Base-by-base conservation (phyloP, 345 rosid species). In the Boechera divaricarpa region DNA sequence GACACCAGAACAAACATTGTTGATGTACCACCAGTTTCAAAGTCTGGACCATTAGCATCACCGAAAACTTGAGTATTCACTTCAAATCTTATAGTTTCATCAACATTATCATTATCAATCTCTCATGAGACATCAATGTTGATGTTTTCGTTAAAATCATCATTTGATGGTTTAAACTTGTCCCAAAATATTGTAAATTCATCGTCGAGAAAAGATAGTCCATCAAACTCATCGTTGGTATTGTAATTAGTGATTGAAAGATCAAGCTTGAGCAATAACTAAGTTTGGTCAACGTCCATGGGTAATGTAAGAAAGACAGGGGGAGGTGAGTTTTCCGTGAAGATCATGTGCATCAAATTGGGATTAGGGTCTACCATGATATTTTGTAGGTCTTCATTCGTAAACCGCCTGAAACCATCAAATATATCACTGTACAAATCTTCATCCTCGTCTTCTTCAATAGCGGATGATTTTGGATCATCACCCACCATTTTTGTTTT, bases 1-100 rank as follows among this genome's bases (percentile, higher is more conserved):
- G 79, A 53, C 57, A 44, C 29, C 28, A 41, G 59, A 13, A 16
- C 38, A 35, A 9, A 42, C 24, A 5, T 13, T 4, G 58, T 49
- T 3, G 79, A 67, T 67, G 68, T 3, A 55, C 68, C 45, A 60
- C 68, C 62, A 11, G 9, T 51, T 67, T 75, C 68, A 31, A 67
- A 49, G 21, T 58, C 28, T 2, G 3, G 7, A 48, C 60, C 49
- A n/a, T 28, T 45, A 8, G 5, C 18, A 36, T 51, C 60, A n/a
- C 18, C 51, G 13, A 69, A 69, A 42, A 69, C 70, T 4, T 32
- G 56, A 52, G 38, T 61, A 31, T 39, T 52, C 69, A 21, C 56
- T 60, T 76, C 79, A 61, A 76, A 69, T 10, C 39, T 32, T 4
- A 24, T 11, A 11, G 3, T 51, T 21, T 11, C 75, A 3, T 6